Conservation (phyloP, 2,329 filamentous ascomycete genomes). For the Claviceps sp. region DNA sequence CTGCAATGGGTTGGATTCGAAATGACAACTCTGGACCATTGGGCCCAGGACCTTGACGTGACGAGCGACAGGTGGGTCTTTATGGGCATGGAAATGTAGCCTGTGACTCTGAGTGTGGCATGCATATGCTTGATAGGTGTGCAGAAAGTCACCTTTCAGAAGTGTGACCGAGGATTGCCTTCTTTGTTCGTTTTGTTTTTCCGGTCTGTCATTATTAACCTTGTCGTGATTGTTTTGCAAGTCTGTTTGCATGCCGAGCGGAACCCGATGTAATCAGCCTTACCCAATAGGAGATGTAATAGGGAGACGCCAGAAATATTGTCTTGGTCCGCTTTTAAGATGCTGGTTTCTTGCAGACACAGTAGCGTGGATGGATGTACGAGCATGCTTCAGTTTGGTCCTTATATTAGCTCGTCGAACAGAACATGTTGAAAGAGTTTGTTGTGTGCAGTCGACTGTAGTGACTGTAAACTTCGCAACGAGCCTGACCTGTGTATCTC, state of each 20-base stretch:
- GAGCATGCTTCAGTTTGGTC: neutral
- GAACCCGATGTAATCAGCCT: neutral
- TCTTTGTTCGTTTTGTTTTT: neutral
- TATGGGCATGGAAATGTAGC: conserved; percentile 73
- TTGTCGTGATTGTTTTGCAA: neutral
- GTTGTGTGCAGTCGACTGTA: too few species aligned
- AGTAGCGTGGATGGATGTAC: neutral
- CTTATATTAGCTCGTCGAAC: neutral
- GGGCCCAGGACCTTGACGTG: conserved; percentile 49
- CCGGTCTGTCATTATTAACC: neutral
- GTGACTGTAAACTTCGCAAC: too few species aligned
- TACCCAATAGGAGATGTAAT: neutral
- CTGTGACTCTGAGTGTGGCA: neutral
- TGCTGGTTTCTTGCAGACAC: neutral
- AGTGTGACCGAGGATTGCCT: neutral
- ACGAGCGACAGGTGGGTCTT: conserved; percentile 74
- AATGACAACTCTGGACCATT: conserved; percentile 65
- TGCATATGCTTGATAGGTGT: neutral
- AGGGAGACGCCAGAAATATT: neutral
- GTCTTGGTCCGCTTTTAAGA: neutral
- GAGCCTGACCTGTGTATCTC: too few species aligned
- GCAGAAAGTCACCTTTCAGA: neutral
- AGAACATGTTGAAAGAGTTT: too few species aligned
- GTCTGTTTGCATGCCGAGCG: neutral
- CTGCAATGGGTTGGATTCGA: conserved; percentile 91